These are phyloP conservation scores for Populus ilicifolia DNA, from an alignment of 345 rosid species.

Conservation along the genomic window DNA sequence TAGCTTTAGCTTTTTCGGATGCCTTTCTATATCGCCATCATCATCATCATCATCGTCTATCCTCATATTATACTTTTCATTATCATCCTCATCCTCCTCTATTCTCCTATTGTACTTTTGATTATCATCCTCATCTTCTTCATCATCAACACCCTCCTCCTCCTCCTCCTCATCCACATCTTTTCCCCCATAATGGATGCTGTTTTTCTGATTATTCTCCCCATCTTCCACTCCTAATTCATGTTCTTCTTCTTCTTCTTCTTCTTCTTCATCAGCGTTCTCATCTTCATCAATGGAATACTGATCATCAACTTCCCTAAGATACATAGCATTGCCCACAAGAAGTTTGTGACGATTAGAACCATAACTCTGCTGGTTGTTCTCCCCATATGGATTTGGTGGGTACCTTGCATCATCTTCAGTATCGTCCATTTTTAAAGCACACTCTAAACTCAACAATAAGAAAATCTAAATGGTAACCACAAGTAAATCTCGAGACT, in stretches of 20 bases:
- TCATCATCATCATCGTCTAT: not conserved
- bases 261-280: constrained; percentile 30
- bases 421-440: constrained; percentile 57
- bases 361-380: constrained; percentile 40
- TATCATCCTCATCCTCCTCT: constrained; percentile 27
- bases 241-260: constrained; percentile 16
- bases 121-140: constrained; percentile 34
- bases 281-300: constrained; percentile 44
- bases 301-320: constrained; percentile 28
- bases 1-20: constrained; percentile 66
- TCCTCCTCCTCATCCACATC: constrained; percentile 33
- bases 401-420: constrained; percentile 76
- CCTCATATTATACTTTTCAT: constrained; percentile 24
- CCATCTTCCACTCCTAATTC: constrained; percentile 40
- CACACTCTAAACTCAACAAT: not conserved
- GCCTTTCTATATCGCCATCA: constrained; percentile 45
- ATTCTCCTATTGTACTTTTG: constrained; percentile 23
- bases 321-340: constrained; percentile 30
- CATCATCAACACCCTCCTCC: constrained; percentile 26
- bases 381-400: constrained; percentile 42
- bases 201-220: constrained; percentile 38
- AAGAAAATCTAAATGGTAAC: not conserved
- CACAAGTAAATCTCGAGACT: not conserved
- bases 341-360: constrained; percentile 58
- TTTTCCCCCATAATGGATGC: constrained; percentile 30